Percentiles rank a stretch among this genome's conserved stretches.
phyloP scores from a whole-genome alignment of 441 rosid species.

The Bruguiera hainesii region DNA sequence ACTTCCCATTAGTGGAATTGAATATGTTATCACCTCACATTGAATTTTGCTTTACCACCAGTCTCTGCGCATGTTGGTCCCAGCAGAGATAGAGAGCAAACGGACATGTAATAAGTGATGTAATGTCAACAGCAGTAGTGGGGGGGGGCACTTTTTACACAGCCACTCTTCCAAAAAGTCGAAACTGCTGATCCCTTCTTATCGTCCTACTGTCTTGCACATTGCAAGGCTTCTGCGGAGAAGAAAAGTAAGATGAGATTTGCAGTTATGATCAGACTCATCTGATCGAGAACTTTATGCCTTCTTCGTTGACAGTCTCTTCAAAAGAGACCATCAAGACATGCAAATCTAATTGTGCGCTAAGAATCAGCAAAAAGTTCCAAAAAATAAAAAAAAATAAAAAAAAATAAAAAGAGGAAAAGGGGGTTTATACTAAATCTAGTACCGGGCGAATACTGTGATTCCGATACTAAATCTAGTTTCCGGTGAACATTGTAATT shows the following conservation, averaged over 20 bases:
- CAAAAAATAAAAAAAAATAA: too few species aligned
- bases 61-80: constrained; percentile 21
- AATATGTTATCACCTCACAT: constrained; percentile 20
- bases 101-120: constrained; percentile 20
- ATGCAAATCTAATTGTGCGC: constrained; percentile 10
- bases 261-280: constrained; percentile 4
- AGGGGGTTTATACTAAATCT: too few species aligned
- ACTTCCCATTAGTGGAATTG: constrained; percentile 23
- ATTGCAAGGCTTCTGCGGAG: constrained; percentile 10
- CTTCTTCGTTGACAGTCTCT: constrained; percentile 12
- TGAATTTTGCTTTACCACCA: constrained; percentile 24
- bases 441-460: too few species aligned
- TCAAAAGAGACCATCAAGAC: constrained; percentile 25
- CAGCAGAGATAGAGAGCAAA: constrained; percentile 14
- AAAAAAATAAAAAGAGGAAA: too few species aligned
- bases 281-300: constrained; percentile 10
- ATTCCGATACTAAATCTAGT: too few species aligned
- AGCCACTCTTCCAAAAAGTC: constrained; percentile 15
- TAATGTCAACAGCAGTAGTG: constrained; percentile 10
- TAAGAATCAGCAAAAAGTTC: too few species aligned
- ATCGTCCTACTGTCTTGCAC: constrained; percentile 13
- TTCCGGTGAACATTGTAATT: too few species aligned
- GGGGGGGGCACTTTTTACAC: constrained; percentile 15
- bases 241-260: constrained; percentile 13
- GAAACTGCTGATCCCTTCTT: constrained; percentile 6